Percentiles rank a stretch among this genome's conserved stretches.
Conservation (phyloP, 768 basidiomycete species). For the Lentinula aciculospora region DNA sequence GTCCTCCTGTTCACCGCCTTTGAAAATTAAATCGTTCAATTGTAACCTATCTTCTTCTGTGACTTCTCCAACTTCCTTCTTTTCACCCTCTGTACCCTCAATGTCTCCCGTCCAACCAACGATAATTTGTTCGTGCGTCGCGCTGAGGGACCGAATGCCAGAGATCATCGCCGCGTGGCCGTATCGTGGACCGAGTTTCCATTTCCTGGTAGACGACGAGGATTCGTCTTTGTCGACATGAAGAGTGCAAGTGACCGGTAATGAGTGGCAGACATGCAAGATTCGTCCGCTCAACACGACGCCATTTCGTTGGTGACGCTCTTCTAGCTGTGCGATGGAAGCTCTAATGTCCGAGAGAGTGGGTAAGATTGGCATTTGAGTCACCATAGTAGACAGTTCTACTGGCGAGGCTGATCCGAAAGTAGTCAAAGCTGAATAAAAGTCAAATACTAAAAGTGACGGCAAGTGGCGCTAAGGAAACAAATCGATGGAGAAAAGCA, state of each 20-base stretch:
- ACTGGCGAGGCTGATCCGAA: background rate
- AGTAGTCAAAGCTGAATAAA: background rate
- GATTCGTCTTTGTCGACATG: slow-evolving; percentile 22
- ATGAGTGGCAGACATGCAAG: slow-evolving; percentile 88
- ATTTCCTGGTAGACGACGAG: slow-evolving; percentile 24
- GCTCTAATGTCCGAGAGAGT: background rate
- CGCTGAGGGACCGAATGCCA: slow-evolving; percentile 79
- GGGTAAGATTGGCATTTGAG: background rate
- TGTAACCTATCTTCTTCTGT: slow-evolving; percentile 57
- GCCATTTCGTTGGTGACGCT: slow-evolving; percentile 61
- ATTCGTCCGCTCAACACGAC: slow-evolving; percentile 81
- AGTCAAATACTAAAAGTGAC: background rate
- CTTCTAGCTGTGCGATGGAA: slow-evolving; percentile 44
- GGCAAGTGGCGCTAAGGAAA: background rate
- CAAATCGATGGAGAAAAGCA: background rate
- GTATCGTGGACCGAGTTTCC: slow-evolving; percentile 75
- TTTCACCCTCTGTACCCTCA: slow-evolving; percentile 39
- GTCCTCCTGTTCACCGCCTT: slow-evolving; percentile 51
- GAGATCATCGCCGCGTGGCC: slow-evolving; percentile 95
- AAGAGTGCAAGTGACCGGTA: slow-evolving; percentile 71
- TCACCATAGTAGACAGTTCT: background rate
- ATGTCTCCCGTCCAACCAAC: slow-evolving; percentile 95
- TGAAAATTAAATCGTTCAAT: slow-evolving; percentile 62
- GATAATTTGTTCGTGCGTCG: slow-evolving; percentile 85
- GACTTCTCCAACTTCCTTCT: slow-evolving; percentile 46